A percentile compares a stretch with the other conserved stretches of the same genome.
phyloP scores from a whole-genome alignment of 495 filamentous ascomycete genomes.

The Neurospora discreta region DNA sequence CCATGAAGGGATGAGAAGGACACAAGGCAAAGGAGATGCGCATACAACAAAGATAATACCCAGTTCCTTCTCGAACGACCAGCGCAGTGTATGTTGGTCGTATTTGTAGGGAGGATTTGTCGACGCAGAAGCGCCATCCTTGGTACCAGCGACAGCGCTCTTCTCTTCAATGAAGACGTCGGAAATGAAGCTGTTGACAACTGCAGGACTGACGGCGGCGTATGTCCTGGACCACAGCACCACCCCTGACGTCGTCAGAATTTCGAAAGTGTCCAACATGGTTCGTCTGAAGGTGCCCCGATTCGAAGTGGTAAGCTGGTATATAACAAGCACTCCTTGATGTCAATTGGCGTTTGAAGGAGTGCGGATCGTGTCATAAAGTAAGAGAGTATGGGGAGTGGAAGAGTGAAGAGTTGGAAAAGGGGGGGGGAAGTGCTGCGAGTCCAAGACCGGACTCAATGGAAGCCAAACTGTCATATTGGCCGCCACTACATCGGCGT shows the following conservation, averaged over 20 bases:
- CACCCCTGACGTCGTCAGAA: constrained; percentile 88
- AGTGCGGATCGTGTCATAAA: background rate
- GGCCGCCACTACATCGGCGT: background rate
- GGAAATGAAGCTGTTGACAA: constrained; percentile 89
- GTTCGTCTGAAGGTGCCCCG: background rate
- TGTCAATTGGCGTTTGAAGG: background rate
- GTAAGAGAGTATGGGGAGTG: background rate
- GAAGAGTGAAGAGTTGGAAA: background rate
- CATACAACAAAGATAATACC: constrained; percentile 88
- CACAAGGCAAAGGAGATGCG: constrained; percentile 19
- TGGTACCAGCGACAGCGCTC: constrained; percentile 45
- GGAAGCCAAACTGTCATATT: constrained; percentile 4
- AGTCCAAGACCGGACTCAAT: background rate
- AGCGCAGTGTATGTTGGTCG: constrained; percentile 91
- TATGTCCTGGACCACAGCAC: constrained; percentile 93
- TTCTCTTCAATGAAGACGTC: constrained; percentile 97
- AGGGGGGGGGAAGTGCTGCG: background rate
- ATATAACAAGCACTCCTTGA: background rate
- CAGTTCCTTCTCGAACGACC: constrained; percentile 83
- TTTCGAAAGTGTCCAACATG: constrained; percentile 95
- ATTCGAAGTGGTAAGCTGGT: background rate
- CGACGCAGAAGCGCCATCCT: constrained; percentile 45
- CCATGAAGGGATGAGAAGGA: background rate
- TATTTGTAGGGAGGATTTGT: constrained; percentile 67
- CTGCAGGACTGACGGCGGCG: constrained; percentile 60